Percentiles rank a stretch among this genome's conserved stretches.
Evolutionary conservation across 208 protist genomes (phyloP).

Genomic region (Trypanosoma scelopori): DNA sequence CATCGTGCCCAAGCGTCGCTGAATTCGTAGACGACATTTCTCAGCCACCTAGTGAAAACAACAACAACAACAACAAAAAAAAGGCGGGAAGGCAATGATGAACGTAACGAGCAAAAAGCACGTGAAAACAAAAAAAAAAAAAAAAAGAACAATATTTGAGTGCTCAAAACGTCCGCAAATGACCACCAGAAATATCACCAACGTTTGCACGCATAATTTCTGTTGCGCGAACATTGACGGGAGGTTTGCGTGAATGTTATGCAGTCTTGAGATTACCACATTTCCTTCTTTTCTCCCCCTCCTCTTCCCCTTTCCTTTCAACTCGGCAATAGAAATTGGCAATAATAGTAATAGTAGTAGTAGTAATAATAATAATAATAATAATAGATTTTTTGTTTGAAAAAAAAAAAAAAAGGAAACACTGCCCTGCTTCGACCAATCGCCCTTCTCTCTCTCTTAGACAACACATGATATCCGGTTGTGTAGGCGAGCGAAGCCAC

Average conservation of each 20-base stretch:
- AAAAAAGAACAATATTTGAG: not conserved
- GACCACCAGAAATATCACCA: not conserved
- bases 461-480: not conserved
- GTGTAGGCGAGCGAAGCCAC: not conserved
- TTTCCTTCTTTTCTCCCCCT: not conserved
- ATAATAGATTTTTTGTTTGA: no score
- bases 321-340: not conserved
- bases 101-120: conserved; percentile 5
- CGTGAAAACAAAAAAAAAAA: not conserved
- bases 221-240: not conserved
- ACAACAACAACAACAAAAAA: conserved; percentile 20
- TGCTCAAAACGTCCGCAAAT: not conserved
- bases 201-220: not conserved
- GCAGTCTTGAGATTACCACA: no score
- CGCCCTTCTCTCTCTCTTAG: no score
- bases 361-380: not conserved
- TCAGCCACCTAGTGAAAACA: not conserved
- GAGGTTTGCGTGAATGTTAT: no score
- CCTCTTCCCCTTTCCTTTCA: not conserved
- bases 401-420: no score
- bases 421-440: not conserved
- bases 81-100: conserved; percentile 6
- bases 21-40: conserved; percentile 21
- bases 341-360: conserved; percentile 20
- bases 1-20: conserved; percentile 32